phyloP scores from a whole-genome alignment of 495 filamentous ascomycete species.

The Bacidia gigantensis region DNA sequence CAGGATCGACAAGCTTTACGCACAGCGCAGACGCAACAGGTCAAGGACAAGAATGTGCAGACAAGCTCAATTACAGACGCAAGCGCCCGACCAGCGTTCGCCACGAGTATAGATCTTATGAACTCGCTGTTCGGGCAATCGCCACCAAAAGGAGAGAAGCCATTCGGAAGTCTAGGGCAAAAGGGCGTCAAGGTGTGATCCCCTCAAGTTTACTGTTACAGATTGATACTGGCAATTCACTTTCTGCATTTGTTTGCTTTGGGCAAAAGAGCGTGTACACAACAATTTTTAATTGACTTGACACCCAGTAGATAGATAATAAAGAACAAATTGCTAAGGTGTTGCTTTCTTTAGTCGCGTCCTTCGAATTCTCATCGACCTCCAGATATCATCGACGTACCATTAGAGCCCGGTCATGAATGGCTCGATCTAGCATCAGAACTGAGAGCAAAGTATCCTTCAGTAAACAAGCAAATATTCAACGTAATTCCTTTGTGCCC shows the following conservation, averaged over 20 bases:
- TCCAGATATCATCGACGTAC: background rate
- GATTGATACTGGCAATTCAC: background rate
- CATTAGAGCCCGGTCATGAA: background rate
- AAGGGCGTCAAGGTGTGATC: conserved; percentile 65
- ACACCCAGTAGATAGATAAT: conserved; percentile 6
- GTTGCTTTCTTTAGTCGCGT: background rate
- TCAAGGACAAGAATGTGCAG: conserved; percentile 28
- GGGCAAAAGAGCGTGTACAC: no score
- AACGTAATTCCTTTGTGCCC: conserved; percentile 24
- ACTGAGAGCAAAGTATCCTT: background rate
- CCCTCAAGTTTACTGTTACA: conserved; percentile 14
- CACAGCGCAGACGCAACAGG: conserved; percentile 43
- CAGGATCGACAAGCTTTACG: conserved; percentile 58
- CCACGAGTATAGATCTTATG: conserved; percentile 80
- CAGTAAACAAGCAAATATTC: background rate
- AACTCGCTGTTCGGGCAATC: conserved; percentile 68
- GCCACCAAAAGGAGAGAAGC: conserved; percentile 4
- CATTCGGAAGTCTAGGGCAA: conserved; percentile 31
- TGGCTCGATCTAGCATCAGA: background rate
- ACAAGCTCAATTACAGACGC: conserved; percentile 18
- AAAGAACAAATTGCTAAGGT: background rate
- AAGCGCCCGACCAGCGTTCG: conserved; percentile 44
- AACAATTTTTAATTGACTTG: no score
- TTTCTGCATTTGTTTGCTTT: conserved; percentile 7
- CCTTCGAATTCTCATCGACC: background rate